Conservation (phyloP, 2,329 filamentous ascomycete genomes). For the Fusarium sp. region DNA sequence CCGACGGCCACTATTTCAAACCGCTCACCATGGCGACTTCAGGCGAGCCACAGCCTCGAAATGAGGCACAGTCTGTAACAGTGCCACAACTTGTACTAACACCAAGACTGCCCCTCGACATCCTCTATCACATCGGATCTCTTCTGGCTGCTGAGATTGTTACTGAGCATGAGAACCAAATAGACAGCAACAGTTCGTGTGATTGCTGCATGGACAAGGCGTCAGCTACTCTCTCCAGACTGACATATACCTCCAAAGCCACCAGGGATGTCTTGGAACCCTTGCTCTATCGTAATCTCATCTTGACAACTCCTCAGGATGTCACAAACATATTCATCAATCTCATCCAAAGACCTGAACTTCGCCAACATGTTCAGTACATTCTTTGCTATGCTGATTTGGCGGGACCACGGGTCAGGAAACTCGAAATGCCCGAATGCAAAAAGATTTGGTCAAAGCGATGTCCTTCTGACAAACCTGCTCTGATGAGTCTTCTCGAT, state of each 20-base stretch:
- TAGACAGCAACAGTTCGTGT: not conserved
- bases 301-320: conserved; percentile 1
- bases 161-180: not conserved
- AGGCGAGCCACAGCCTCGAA: not conserved
- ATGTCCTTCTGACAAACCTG: conserved; percentile 6
- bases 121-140: conserved; percentile 19
- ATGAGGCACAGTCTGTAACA: not conserved
- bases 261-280: conserved; percentile 24
- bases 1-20: not conserved
- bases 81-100: not conserved
- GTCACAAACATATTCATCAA: conserved; percentile 22
- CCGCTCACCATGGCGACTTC: not conserved
- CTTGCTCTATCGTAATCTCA: conserved; percentile 26
- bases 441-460: conserved; percentile 7
- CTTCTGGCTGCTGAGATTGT: not conserved
- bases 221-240: not conserved
- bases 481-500: conserved; percentile 6
- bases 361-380: conserved; percentile 16
- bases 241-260: conserved; percentile 25
- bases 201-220: not conserved
- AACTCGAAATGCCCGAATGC: not conserved
- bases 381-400: conserved; percentile 6
- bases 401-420: not conserved
- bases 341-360: conserved; percentile 13
- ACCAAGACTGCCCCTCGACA: conserved; percentile 20